A percentile compares a stretch with the other conserved stretches of the same genome.
Evolutionary conservation across 139 green algal genomes (phyloP).

Genomic region (Mesostigma viride): DNA sequence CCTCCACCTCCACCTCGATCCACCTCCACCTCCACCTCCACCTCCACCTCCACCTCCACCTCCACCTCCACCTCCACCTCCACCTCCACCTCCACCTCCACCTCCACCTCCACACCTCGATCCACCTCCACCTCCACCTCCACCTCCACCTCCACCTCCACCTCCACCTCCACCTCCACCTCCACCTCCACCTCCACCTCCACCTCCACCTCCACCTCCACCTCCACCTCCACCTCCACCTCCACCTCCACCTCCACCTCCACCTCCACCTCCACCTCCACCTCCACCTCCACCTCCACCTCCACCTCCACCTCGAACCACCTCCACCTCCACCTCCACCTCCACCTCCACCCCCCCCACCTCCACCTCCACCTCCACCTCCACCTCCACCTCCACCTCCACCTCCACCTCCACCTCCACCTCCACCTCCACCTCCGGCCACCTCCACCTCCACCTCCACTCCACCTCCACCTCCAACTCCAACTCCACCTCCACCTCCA

Average conservation of each 20-base stretch:
- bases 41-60: not conserved
- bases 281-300: not conserved
- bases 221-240: not conserved
- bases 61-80: not conserved
- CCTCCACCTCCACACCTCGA: not conserved
- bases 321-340: too few species aligned
- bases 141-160: too few species aligned
- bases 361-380: too few species aligned
- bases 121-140: too few species aligned
- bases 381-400: not conserved
- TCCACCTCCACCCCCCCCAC: too few species aligned
- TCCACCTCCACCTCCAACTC: too few species aligned
- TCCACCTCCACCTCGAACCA: not conserved
- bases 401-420: not conserved
- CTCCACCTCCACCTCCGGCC: too few species aligned
- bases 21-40: not conserved
- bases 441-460: too few species aligned
- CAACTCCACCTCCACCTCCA: too few species aligned
- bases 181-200: too few species aligned
- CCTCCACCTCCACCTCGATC: too few species aligned
- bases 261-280: not conserved
- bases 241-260: not conserved
- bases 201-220: not conserved
- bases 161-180: not conserved
- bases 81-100: not conserved